These are phyloP conservation scores for Magnusiomyces magnusii DNA, from an alignment of 1,139 yeast species.

Conservation along the genomic window DNA sequence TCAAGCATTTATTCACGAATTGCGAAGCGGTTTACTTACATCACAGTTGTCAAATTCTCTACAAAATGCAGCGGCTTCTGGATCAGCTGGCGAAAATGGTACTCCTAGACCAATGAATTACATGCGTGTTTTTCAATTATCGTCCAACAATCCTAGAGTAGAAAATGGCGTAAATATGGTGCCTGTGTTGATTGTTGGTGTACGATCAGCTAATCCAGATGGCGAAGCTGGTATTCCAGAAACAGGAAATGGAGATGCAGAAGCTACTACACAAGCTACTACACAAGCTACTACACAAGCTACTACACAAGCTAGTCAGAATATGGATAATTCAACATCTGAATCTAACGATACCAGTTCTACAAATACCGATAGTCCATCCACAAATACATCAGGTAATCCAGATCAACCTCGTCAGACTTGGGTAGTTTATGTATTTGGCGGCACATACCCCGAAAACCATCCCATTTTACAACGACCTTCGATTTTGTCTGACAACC, in stretches of 20 bases:
- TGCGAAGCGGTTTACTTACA: conserved; percentile 38
- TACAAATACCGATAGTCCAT: neutral
- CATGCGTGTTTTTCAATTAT: conserved; percentile 48
- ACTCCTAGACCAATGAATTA: conserved; percentile 33
- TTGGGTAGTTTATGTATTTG: conserved; percentile 47
- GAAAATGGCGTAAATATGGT: conserved; percentile 27
- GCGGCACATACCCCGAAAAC: conserved; percentile 41
- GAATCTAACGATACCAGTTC: neutral
- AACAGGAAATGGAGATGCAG: no score
- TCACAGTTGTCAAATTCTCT: conserved; percentile 30
- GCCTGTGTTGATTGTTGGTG: conserved; percentile 52
- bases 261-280: no score
- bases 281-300: no score
- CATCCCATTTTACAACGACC: conserved; percentile 45
- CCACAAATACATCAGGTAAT: neutral
- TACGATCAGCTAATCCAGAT: conserved; percentile 36
- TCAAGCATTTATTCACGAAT: conserved; percentile 36
- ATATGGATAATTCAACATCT: no score
- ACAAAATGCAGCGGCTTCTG: conserved; percentile 15
- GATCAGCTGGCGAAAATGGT: conserved; percentile 9
- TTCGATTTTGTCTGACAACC: conserved; percentile 41
- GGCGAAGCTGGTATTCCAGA: neutral
- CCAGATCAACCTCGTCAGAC: conserved; percentile 20
- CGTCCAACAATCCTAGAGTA: neutral
- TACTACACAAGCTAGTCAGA: no score